Base-by-base conservation (phyloP, 352 stramenopile genomes). In the Globisporangium middletonii region DNA sequence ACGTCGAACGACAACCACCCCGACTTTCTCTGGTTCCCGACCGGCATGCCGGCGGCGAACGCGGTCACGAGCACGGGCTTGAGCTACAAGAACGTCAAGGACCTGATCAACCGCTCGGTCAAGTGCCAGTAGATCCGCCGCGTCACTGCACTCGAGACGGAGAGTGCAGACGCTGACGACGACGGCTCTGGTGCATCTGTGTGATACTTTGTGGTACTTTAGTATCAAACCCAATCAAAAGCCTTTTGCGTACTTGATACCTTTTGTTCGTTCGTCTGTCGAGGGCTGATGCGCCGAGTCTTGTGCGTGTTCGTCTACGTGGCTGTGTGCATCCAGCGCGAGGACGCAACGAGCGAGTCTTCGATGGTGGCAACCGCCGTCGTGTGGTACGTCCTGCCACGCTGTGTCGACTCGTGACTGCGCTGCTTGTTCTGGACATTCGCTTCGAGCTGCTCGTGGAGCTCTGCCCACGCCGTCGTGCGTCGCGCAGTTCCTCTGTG, bases 291-390 rank as follows among this genome's bases (percentile, higher is more conserved):
- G n/a, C n/a, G n/a, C n/a, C n/a, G n/a, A n/a, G n/a, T n/a, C n/a
- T n/a, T n/a, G n/a, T n/a, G 33, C 12, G 33, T 2, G 33, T 48
- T 37, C 50, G 19, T 30, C 19, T 47, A 38, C 9, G 27, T 41
- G 3, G 35, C 38, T 3, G 67, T 67, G 18, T 65, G 64, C 68
- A 84, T 75, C 77, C 77, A 87, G 33, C 64, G 64, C 5, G 72
- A 82, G n/a, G 77, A 83, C 8, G 74, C 68, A 13, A 78, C 50
- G 3, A 85, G 63, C 30, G 64, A 61, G 30, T 63, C 53, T 15
- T 84, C 65, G 11, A 63, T 18, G 4, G 1, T 48, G 43, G 5
- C 43, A 0, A 3, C 18, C 43, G 13, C 41, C 5, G 35, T 18
- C 12, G 18, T 35, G 60, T 26, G 26, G 9, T 27, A 28, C 19